Evolutionary conservation across 352 stramenopile species (phyloP).

Genomic region (Pythium aquatile): DNA sequence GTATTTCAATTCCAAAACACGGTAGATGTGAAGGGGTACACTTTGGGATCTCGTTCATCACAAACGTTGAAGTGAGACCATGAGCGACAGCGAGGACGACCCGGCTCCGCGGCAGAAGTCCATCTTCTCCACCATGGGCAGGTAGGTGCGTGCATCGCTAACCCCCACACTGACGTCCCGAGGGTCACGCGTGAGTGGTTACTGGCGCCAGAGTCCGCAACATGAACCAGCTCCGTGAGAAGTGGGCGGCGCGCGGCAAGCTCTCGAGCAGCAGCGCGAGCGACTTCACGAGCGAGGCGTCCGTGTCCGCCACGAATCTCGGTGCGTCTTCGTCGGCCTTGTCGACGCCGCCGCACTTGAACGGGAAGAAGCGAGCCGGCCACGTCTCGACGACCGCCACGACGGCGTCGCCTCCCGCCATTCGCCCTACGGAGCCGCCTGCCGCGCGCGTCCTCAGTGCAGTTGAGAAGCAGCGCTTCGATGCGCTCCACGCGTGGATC

Average conservation of each 20-base stretch:
- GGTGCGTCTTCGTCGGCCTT: constrained; percentile 1
- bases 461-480: constrained; percentile 21
- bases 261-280: constrained; percentile 23
- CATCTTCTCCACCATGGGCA: constrained; percentile 26
- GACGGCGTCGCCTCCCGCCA: neutral
- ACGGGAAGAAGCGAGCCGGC: constrained; percentile 15
- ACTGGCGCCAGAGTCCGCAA: constrained; percentile 21
- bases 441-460: neutral
- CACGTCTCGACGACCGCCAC: neutral
- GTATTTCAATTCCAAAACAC: neutral
- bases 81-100: constrained; percentile 25
- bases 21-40: neutral
- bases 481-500: constrained; percentile 24
- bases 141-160: neutral
- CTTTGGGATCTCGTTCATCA: neutral
- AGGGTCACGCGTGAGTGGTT: neutral
- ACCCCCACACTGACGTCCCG: neutral
- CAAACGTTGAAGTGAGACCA: constrained; percentile 11
- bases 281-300: constrained; percentile 18
- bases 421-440: neutral
- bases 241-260: constrained; percentile 25
- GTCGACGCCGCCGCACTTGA: neutral
- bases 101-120: constrained; percentile 19
- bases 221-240: constrained; percentile 33
- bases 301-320: neutral